Evolutionary conservation across 805 yeast genomes (phyloP).

Genomic region (Saturnispora hagleri): DNA sequence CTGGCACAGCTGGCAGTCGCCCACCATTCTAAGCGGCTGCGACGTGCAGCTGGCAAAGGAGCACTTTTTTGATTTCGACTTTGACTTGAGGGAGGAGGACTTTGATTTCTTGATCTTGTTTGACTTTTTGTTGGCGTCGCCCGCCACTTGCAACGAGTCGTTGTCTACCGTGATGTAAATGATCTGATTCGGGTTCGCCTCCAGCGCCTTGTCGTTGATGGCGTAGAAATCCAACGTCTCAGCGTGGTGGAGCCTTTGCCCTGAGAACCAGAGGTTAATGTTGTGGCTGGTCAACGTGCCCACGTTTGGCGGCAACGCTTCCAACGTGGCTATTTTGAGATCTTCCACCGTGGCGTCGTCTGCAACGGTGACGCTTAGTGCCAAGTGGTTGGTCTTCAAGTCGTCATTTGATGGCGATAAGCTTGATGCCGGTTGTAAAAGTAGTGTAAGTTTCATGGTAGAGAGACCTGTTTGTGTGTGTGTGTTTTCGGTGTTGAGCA

Average conservation of each 20-base stretch:
- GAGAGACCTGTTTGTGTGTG: not conserved
- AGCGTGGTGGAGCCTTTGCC: constrained; percentile 26
- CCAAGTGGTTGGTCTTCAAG: constrained; percentile 23
- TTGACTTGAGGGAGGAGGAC: constrained; percentile 22
- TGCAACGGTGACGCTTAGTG: constrained; percentile 29
- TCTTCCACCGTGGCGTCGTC: constrained; percentile 45
- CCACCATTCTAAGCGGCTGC: constrained; percentile 60
- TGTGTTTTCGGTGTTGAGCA: not conserved
- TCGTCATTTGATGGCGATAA: not conserved
- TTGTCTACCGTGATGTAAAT: constrained; percentile 25
- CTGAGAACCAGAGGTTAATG: constrained; percentile 27
- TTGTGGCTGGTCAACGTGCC: constrained; percentile 11
- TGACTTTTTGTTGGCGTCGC: not conserved
- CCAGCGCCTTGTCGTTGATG: constrained; percentile 17
- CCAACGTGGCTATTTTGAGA: constrained; percentile 37
- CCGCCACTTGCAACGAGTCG: constrained; percentile 5
- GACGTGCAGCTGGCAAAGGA: constrained; percentile 51
- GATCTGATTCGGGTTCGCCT: constrained; percentile 14
- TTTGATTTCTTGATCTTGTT: constrained; percentile 1
- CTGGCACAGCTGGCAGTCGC: constrained; percentile 76
- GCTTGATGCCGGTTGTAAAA: constrained; percentile 5
- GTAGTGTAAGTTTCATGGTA: constrained; percentile 36
- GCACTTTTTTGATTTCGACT: constrained; percentile 38
- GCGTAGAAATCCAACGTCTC: constrained; percentile 21
- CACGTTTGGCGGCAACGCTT: constrained; percentile 22